These are phyloP conservation scores for Penicillium manginii DNA, from an alignment of 495 filamentous ascomycete species.

Conservation along the genomic window DNA sequence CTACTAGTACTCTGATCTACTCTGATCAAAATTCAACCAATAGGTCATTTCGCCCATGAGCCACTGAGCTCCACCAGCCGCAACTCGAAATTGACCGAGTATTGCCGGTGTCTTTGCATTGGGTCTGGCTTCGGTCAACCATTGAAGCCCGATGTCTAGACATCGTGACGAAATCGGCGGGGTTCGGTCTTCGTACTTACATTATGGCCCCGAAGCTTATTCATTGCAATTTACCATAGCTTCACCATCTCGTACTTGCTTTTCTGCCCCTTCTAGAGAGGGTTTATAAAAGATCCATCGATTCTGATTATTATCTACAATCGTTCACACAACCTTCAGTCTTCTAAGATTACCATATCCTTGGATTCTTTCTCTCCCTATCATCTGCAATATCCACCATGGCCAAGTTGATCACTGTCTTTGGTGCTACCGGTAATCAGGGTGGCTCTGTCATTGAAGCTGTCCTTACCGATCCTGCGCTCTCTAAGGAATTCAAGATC, in stretches of 20 bases:
- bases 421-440: conserved; percentile 51
- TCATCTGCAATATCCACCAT: conserved; percentile 5
- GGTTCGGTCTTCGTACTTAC: not conserved
- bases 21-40: not conserved
- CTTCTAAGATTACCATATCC: not conserved
- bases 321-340: not conserved
- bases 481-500: conserved; percentile 43
- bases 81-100: not conserved
- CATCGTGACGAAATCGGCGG: not conserved
- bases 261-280: not conserved
- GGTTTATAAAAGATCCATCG: not conserved
- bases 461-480: conserved; percentile 27
- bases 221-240: not conserved
- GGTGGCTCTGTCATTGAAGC: conserved; percentile 34
- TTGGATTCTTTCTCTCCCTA: not conserved
- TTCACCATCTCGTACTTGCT: not conserved
- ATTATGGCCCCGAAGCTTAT: not conserved
- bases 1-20: too few relatives aligned
- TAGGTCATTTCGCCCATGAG: not conserved
- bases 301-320: not conserved
- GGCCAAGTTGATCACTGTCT: conserved; percentile 46
- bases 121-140: not conserved
- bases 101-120: not conserved
- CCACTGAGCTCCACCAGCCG: not conserved
- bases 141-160: not conserved